phyloP scores from a whole-genome alignment of 345 rosid species.

The Rubroshorea leprosula region DNA sequence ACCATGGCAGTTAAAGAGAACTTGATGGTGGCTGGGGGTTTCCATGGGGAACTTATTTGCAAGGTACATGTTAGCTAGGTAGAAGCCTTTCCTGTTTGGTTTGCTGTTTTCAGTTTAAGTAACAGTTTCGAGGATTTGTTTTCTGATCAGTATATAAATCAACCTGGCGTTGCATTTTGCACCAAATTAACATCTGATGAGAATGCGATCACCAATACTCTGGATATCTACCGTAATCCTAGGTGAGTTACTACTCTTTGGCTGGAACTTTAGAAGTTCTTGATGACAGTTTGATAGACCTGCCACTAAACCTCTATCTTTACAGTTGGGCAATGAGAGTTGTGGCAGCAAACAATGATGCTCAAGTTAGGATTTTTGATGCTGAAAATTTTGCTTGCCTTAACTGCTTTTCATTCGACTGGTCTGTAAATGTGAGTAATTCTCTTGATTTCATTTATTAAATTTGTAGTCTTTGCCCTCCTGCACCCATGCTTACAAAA shows the following conservation, averaged over 20 bases:
- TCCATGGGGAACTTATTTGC: conserved; percentile 90
- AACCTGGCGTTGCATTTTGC: conserved; percentile 68
- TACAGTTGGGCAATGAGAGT: conserved; percentile 71
- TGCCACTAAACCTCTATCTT: conserved; percentile 7
- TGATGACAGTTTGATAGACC: background rate
- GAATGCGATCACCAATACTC: conserved; percentile 83
- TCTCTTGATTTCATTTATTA: no score
- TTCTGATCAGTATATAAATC: conserved; percentile 41
- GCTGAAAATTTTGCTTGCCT: conserved; percentile 52
- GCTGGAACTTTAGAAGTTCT: background rate
- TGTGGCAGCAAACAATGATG: conserved; percentile 71
- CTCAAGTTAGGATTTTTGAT: conserved; percentile 58
- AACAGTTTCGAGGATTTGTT: background rate
- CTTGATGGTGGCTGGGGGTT: conserved; percentile 84
- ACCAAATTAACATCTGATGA: conserved; percentile 60
- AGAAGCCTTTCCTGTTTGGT: background rate
- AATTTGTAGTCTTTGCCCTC: background rate
- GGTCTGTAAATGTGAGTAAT: conserved; percentile 87
- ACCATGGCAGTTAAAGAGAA: conserved; percentile 82
- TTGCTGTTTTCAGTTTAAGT: background rate
- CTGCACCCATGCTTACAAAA: background rate
- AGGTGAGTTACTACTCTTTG: conserved; percentile 29
- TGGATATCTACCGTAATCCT: conserved; percentile 51
- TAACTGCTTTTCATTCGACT: conserved; percentile 47
- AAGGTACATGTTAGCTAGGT: conserved; percentile 40